Conservation (phyloP, 768 basidiomycete species). For the Coprinopsis sp. region DNA sequence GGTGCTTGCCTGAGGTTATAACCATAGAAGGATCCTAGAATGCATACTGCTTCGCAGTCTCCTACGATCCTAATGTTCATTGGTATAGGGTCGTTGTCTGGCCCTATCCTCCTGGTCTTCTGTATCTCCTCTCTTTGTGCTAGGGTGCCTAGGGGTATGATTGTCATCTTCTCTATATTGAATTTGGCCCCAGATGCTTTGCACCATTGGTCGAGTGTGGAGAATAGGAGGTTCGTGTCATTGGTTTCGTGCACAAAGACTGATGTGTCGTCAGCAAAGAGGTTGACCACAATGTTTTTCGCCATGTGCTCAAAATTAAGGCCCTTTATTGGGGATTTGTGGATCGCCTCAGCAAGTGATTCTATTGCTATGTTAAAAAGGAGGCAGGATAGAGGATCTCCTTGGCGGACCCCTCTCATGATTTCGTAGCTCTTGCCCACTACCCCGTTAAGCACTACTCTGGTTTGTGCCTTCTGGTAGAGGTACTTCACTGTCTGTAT, state of each 20-base stretch:
- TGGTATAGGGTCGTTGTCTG: too few relatives aligned
- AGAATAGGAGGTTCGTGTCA: constrained; percentile 16
- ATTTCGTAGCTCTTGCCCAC: constrained; percentile 20
- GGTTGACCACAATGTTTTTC: constrained; percentile 22
- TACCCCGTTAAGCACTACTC: constrained; percentile 28
- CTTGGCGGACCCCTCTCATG: constrained; percentile 29
- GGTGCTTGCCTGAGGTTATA: too few relatives aligned
- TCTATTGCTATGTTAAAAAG: constrained; percentile 38
- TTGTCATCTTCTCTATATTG: constrained; percentile 16
- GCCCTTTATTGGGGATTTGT: constrained; percentile 25
- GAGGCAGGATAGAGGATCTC: constrained; percentile 35
- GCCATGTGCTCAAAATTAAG: constrained; percentile 15
- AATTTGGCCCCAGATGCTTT: constrained; percentile 21
- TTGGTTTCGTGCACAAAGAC: constrained; percentile 28
- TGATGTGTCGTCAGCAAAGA: constrained; percentile 41
- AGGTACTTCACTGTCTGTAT: constrained; percentile 24
- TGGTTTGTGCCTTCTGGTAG: constrained; percentile 24
- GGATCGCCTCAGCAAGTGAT: constrained; percentile 27
- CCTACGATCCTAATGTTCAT: too few relatives aligned
- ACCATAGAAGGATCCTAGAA: too few relatives aligned
- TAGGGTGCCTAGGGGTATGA: too few relatives aligned
- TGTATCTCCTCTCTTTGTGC: too few relatives aligned
- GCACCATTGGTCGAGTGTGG: constrained; percentile 19
- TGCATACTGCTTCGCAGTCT: too few relatives aligned
- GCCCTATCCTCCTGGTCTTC: too few relatives aligned